phyloP scores from a whole-genome alignment of 108 stramenopile species.

The Nitzschia sp. region DNA sequence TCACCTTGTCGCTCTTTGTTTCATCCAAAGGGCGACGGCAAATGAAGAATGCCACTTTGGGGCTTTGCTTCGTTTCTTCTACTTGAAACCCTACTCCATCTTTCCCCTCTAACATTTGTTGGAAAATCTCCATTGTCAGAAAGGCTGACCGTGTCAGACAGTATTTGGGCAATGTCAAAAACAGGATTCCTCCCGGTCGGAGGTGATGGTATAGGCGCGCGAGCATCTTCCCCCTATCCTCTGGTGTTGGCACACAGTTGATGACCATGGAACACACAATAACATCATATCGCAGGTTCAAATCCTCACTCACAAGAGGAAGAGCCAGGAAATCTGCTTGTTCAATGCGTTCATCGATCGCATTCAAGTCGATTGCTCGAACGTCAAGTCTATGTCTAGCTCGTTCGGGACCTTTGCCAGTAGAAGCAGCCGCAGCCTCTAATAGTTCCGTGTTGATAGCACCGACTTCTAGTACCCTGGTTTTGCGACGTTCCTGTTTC shows the following conservation, averaged over 20 bases:
- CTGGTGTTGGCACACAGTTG: slow-evolving; percentile 86
- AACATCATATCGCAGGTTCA: slow-evolving; percentile 49
- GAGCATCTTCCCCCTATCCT: slow-evolving; percentile 83
- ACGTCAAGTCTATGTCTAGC: slow-evolving; percentile 61
- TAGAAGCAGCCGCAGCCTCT: slow-evolving; percentile 57
- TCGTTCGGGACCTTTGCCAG: slow-evolving; percentile 11
- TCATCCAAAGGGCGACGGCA: slow-evolving; percentile 46
- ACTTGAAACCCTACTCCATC: slow-evolving; percentile 69
- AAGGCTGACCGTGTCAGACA: slow-evolving; percentile 76
- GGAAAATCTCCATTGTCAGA: slow-evolving; percentile 53
- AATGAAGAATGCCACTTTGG: slow-evolving; percentile 79
- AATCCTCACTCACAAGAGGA: slow-evolving; percentile 29
- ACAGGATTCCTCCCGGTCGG: slow-evolving; percentile 75
- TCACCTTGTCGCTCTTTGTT: slow-evolving; percentile 20
- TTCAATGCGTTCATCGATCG: slow-evolving; percentile 72
- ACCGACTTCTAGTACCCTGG: slow-evolving; percentile 88
- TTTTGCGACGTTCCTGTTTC: slow-evolving; percentile 46
- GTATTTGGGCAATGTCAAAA: slow-evolving; percentile 72
- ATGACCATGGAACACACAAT: slow-evolving; percentile 93
- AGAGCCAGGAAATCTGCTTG: slow-evolving; percentile 83
- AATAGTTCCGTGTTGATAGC: slow-evolving; percentile 92
- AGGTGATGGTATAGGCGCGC: slow-evolving; percentile 63
- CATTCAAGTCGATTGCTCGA: slow-evolving; percentile 84
- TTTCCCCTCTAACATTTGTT: slow-evolving; percentile 48
- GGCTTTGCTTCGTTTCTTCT: slow-evolving; percentile 62